Percentiles rank a stretch among this genome's conserved stretches.
These are phyloP conservation scores for Cruciata laevipes DNA, from an alignment of 257 asterid species.

Conservation along the genomic window DNA sequence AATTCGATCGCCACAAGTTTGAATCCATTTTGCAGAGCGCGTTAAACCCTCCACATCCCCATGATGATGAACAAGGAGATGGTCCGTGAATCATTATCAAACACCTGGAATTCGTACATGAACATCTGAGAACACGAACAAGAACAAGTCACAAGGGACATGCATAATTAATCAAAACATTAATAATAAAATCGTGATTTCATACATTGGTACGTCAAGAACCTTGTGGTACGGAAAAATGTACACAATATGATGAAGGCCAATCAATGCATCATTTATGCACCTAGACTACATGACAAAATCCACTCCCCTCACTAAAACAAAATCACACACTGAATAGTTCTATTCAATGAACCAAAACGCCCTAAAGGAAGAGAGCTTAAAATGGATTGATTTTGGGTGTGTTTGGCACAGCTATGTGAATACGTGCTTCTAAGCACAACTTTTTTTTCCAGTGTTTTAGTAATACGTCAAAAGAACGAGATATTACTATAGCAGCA, in stretches of 20 bases:
- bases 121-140: background rate
- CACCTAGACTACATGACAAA: slow-evolving; percentile 42
- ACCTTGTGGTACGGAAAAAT: slow-evolving; percentile 40
- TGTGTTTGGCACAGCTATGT: no score
- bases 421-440: no score
- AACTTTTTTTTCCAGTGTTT: no score
- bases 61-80: no score
- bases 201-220: background rate
- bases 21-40: background rate
- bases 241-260: background rate
- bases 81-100: background rate
- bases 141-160: background rate
- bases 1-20: background rate
- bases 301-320: slow-evolving; percentile 4
- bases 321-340: no score
- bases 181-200: background rate
- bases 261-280: slow-evolving; percentile 29
- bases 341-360: slow-evolving; percentile 34
- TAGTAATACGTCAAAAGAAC: no score
- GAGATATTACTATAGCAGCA: no score
- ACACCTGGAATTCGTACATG: background rate
- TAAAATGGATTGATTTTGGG: no score
- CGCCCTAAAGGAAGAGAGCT: background rate
- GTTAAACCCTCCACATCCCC: background rate
- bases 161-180: background rate